Base-by-base conservation (phyloP, 1,139 yeast species). In the Yamadazyma conglobata region DNA sequence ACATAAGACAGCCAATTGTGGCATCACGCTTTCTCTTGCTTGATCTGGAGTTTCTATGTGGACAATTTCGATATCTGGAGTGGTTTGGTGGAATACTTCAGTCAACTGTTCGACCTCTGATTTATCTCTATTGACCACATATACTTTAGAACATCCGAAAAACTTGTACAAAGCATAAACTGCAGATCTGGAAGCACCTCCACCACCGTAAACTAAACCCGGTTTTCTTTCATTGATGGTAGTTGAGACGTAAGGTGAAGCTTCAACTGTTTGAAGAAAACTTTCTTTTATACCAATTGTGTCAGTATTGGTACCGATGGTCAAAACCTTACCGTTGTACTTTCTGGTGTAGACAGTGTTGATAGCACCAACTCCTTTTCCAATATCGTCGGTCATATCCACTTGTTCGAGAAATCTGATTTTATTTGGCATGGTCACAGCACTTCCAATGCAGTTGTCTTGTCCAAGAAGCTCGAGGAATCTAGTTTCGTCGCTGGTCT, bases 101-200 rank as follows among this genome's bases (percentile, higher is more conserved):
- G 31, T 33, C 17, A 56, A 44, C n/a, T 35, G 43, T 5, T 38
- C 44, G 5, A 56, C 55, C 33, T 56, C 62, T 24, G 28, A 29
- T 17, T 40, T 44, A 32, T 42, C 50, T 20, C 62, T 40, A 35
- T 56, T 56, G 6, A 56, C 47, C 17, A 55, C 46, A 34, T 56
- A 56, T 9, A 56, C 40, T 15, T 34, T 37, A 19, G 46, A 26
- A 32, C 61, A 55, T 5, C 46, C 47, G 33, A 55, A 40, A 24
- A 43, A 50, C 22, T 47, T 38, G 26, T 47, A 37, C 26, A 56
- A 43, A 2, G 60, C 57, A 33, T 44, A 56, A 5, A 56, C 54
- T 1, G 61, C 61, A 2, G 59, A 53, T 19, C 60, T 39, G 25
- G 56, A 53, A 10, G 62, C 61, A 5, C 62, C 62, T 10, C 62